Evolutionary conservation across 495 filamentous ascomycete genomes (phyloP), one percentile per base, ranked within the genome.

Genomic region (Podospora sp.): DNA sequence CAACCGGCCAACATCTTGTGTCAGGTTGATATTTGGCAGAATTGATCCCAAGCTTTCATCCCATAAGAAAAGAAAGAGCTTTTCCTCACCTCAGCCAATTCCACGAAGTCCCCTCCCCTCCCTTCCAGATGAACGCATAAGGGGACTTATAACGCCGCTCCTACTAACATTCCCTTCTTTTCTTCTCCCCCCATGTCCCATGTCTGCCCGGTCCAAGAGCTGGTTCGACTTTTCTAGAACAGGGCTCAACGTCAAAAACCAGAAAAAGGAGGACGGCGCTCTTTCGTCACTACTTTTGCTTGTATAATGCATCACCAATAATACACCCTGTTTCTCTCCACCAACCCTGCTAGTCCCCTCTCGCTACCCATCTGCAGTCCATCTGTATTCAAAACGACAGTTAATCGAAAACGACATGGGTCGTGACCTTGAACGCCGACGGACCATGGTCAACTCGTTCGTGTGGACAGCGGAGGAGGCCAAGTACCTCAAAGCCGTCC

Each of bases 401-500:
- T n/a, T n/a, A n/a, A n/a, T n/a, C n/a, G n/a, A 20, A 24, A 55
- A 27, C 11, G 5, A 8, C 29, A 33, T 49, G 21, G 36, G 50
- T 6, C 20, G 40, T 35, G 16, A 50, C 24, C n/a, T 20, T 25
- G 50, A 27, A 63, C 29, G 59, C 2, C 29, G 59, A 35, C 29
- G 59, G 11, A 68, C 40, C 24, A 73, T 75, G 71, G 69, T 72
- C 51, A 73, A 71, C 66, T 77, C 77, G 0, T 68, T 81, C 51
- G 71, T 77, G 16, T 78, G 75, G 67, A 79, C 78, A 0, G 65
- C 76, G 12, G 80, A 82, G 22, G 81, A 83, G 60, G 73, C 76
- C 61, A 74, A 74, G 63, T 83, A 80, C 59, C 73, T 79, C 57
- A 76, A 78, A 62, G 79, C 78, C 24, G 68, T 83, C 18, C 72